These are phyloP conservation scores for Cladosporium sp. DNA, from an alignment of 2,329 filamentous ascomycete genomes.

Conservation along the genomic window DNA sequence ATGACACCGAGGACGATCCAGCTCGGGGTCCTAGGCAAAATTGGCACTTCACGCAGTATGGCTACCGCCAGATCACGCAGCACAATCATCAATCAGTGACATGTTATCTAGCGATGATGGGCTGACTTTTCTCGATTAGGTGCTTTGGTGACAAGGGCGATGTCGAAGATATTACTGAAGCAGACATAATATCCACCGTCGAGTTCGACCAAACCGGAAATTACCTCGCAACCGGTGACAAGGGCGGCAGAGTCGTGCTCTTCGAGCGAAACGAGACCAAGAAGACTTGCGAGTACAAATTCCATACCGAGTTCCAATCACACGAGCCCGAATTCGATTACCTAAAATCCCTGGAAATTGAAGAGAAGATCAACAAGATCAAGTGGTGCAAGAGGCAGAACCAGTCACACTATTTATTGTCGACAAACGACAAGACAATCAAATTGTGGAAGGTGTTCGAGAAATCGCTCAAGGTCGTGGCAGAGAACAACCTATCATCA, in stretches of 20 bases:
- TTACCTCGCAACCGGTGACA: conserved; percentile 85
- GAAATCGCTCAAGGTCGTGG: conserved; percentile 97
- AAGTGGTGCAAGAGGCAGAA: conserved; percentile 99
- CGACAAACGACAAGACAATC: conserved; percentile 99
- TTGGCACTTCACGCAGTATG: conserved; percentile 22
- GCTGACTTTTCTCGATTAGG: conserved; percentile 46
- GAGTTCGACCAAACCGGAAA: conserved; percentile 89
- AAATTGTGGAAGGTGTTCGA: conserved; percentile 99
- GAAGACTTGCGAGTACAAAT: conserved; percentile 99
- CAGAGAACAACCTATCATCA: conserved; percentile 96
- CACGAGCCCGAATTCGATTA: conserved; percentile 99
- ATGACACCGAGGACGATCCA: background rate
- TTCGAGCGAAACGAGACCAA: conserved; percentile 97
- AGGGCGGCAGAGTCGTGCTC: conserved; percentile 77
- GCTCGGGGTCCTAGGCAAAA: background rate
- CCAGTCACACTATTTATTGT: conserved; percentile 94
- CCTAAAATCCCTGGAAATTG: conserved; percentile 96
- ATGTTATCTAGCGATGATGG: background rate
- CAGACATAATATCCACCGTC: conserved; percentile 87
- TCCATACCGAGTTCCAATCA: conserved; percentile 99
- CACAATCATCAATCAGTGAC: background rate
- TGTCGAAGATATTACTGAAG: conserved; percentile 98
- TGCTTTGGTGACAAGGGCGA: conserved; percentile 99
- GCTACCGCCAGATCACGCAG: conserved; percentile 1
- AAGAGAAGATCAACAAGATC: conserved; percentile 99